Evolutionary conservation across 305 asterid species (phyloP).

Genomic region (Solanum hybrid): DNA sequence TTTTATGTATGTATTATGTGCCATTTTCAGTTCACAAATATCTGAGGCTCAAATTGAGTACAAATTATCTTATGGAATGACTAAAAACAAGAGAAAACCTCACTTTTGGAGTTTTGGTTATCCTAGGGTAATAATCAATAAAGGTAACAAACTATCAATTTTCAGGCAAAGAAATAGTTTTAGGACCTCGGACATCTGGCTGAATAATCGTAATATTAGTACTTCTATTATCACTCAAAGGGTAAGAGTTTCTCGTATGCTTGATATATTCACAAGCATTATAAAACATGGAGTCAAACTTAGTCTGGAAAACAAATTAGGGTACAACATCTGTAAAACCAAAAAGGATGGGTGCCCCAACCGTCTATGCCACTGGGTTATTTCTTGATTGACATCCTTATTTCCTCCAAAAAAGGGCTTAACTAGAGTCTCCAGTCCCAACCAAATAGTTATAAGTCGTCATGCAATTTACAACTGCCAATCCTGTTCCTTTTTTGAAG

Average conservation of each 20-base stretch:
- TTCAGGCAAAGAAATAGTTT: background rate
- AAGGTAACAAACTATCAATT: background rate
- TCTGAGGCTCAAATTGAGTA: background rate
- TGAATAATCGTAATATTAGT: background rate
- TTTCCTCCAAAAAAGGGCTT: background rate
- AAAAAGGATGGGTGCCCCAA: background rate
- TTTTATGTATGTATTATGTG: background rate
- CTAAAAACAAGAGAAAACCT: background rate
- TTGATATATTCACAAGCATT: background rate
- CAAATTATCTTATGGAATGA: background rate
- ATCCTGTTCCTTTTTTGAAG: background rate
- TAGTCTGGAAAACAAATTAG: background rate
- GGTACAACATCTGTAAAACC: background rate
- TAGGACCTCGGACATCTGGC: background rate
- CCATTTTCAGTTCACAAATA: background rate
- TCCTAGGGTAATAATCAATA: background rate
- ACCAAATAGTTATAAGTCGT: background rate
- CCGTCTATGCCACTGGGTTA: background rate
- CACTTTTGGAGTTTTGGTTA: background rate
- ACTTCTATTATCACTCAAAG: background rate
- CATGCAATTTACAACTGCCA: background rate
- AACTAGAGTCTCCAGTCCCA: background rate
- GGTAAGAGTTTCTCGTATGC: background rate
- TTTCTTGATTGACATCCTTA: background rate
- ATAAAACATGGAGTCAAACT: background rate